Evolutionary conservation across 2,329 filamentous ascomycete genomes (phyloP).

Genomic region (Paecilomyces dactylethromorphus): DNA sequence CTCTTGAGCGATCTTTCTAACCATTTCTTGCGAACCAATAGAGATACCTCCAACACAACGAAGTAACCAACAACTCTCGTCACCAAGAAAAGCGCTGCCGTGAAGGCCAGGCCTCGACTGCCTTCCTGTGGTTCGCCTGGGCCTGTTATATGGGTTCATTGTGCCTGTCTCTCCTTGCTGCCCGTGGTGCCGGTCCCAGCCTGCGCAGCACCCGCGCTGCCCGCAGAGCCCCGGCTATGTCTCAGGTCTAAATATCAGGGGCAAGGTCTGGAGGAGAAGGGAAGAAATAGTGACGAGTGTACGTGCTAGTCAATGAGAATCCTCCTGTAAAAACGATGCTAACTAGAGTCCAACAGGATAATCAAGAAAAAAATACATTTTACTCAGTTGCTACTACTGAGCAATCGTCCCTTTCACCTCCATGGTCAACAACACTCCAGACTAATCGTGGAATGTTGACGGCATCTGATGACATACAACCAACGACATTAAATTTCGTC

Average conservation of each 20-base stretch:
- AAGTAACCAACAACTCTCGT: slow-evolving; percentile 38
- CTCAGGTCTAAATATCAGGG: background rate
- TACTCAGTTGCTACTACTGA: background rate
- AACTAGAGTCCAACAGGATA: background rate
- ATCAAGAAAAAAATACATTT: background rate
- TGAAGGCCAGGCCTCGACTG: slow-evolving; percentile 44
- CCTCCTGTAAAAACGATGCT: too few species aligned
- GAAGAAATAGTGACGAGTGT: background rate
- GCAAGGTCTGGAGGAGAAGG: background rate
- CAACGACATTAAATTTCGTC: background rate
- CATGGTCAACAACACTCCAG: background rate
- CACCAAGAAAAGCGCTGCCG: slow-evolving; percentile 37
- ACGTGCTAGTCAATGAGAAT: too few species aligned
- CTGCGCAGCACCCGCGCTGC: background rate
- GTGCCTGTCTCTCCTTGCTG: slow-evolving; percentile 32
- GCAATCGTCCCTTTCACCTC: background rate
- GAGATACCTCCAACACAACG: slow-evolving; percentile 36
- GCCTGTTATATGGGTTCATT: slow-evolving; percentile 37
- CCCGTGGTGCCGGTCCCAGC: slow-evolving; percentile 12
- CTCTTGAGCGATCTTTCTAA: background rate
- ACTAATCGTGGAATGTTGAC: background rate
- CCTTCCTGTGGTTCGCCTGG: slow-evolving; percentile 48
- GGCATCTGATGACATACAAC: background rate
- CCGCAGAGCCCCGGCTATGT: background rate
- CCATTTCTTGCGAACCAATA: slow-evolving; percentile 9